These are phyloP conservation scores for rapeseed (Brassica napus) DNA, from an alignment of 345 rosid species.

Conservation along the genomic window DNA sequence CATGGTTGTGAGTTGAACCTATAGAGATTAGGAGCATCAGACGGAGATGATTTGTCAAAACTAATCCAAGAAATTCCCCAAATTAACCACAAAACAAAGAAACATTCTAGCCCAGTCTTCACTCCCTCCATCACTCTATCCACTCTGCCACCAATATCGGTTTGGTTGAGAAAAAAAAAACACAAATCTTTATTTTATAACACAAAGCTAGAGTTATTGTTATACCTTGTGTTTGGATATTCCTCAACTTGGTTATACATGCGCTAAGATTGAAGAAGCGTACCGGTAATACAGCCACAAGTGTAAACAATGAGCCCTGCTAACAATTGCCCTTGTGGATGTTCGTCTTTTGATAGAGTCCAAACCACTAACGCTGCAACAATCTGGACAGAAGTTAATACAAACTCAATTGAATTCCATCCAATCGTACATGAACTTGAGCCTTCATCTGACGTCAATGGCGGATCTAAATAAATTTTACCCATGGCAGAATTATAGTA, in stretches of 20 bases:
- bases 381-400: slow-evolving; percentile 10
- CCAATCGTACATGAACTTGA: not conserved
- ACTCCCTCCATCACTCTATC: not conserved
- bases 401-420: not conserved
- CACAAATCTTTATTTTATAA: not conserved
- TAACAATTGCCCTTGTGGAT: slow-evolving; percentile 15
- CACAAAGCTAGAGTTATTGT: not conserved
- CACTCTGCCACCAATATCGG: slow-evolving; percentile 11
- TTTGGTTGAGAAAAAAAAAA: not conserved
- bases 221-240: slow-evolving; percentile 6
- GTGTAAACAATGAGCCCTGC: slow-evolving; percentile 21
- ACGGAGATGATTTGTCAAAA: slow-evolving; percentile 10
- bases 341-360: slow-evolving; percentile 16
- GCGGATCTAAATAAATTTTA: not conserved
- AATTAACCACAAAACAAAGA: slow-evolving; percentile 14
- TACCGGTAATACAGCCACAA: slow-evolving; percentile 14
- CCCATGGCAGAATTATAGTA: not conserved
- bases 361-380: slow-evolving; percentile 15
- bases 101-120: slow-evolving; percentile 12
- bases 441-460: not conserved
- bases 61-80: slow-evolving; percentile 10
- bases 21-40: slow-evolving; percentile 17
- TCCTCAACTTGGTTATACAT: not conserved
- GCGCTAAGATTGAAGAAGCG: not conserved
- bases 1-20: slow-evolving; percentile 15